Evolutionary conservation across 163 green algal genomes (phyloP).

Genomic region (Volvox carteri): DNA sequence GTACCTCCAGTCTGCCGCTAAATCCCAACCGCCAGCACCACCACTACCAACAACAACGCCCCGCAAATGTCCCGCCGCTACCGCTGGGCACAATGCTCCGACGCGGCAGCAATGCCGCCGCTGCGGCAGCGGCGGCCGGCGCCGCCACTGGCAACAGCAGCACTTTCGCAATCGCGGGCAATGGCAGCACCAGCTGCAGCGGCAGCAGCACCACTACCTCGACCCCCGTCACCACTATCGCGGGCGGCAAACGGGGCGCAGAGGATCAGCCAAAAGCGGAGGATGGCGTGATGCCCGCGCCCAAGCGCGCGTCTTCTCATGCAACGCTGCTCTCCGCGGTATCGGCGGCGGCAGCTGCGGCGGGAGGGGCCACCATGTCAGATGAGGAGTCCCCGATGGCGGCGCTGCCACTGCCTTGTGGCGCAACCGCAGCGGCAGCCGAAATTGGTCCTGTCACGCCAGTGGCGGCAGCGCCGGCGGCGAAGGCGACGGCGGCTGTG

Average conservation of each 20-base stretch:
- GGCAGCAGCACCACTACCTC: neutral
- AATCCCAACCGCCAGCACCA: neutral
- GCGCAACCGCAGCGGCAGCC: neutral
- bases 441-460: too few relatives aligned
- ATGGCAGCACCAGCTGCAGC: neutral
- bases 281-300: neutral
- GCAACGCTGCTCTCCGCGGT: neutral
- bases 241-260: neutral
- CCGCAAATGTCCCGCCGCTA: slow-evolving; percentile 18
- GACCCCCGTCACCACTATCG: too few relatives aligned
- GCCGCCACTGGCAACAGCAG: neutral
- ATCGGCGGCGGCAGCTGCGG: neutral
- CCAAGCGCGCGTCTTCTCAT: neutral
- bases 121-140: too few relatives aligned
- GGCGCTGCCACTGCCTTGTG: neutral
- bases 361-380: too few relatives aligned
- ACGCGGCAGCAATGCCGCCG: neutral
- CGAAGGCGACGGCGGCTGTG: neutral
- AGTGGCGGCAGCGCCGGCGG: neutral
- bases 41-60: slow-evolving; percentile 13
- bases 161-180: neutral
- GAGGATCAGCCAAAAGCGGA: neutral
- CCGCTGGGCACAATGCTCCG: neutral
- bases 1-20: neutral
- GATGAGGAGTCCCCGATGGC: too few relatives aligned